These are phyloP conservation scores for Penicillium psychrofluorescens DNA, from an alignment of 495 filamentous ascomycete genomes.

Conservation along the genomic window DNA sequence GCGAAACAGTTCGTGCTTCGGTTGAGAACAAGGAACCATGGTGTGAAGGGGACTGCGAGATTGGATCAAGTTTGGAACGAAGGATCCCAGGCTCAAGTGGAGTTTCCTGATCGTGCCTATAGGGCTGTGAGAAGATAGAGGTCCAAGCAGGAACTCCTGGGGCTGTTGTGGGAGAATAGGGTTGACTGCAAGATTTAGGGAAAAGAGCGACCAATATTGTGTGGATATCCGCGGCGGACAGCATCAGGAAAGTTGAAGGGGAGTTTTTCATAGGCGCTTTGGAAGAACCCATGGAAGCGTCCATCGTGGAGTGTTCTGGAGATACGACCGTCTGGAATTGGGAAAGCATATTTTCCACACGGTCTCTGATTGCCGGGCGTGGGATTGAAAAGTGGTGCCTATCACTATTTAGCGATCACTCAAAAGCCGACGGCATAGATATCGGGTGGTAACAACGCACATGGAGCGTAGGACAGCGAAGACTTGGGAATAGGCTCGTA, in stretches of 20 bases:
- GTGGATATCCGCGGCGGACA: constrained; percentile 32
- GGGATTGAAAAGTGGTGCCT: constrained; percentile 35
- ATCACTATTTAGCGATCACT: constrained; percentile 3
- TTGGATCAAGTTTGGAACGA: constrained; percentile 12
- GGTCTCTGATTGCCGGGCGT: constrained; percentile 54
- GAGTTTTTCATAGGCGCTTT: constrained; percentile 3
- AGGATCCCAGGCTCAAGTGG: constrained; percentile 21
- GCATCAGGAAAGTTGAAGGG: constrained; percentile 29
- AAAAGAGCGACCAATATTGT: constrained; percentile 37
- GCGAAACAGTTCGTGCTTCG: constrained; percentile 20
- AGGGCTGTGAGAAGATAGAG: constrained; percentile 3
- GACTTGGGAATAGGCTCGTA: constrained; percentile 68
- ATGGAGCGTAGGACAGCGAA: constrained; percentile 41
- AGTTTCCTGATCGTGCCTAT: too few relatives aligned
- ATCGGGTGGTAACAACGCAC: constrained; percentile 23
- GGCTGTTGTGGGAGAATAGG: constrained; percentile 3
- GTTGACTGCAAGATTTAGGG: constrained; percentile 14
- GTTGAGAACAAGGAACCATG: constrained; percentile 20
- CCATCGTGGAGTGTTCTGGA: background rate
- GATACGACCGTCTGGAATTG: constrained; percentile 39
- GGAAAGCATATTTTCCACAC: constrained; percentile 69
- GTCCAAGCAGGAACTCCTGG: constrained; percentile 9
- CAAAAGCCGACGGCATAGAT: too few relatives aligned
- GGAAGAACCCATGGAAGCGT: background rate
- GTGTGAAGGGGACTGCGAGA: constrained; percentile 10